Evolutionary conservation across 345 rosid species (phyloP), one percentile per base, ranked within the genome.

Genomic region (Dovyalis caffra): DNA sequence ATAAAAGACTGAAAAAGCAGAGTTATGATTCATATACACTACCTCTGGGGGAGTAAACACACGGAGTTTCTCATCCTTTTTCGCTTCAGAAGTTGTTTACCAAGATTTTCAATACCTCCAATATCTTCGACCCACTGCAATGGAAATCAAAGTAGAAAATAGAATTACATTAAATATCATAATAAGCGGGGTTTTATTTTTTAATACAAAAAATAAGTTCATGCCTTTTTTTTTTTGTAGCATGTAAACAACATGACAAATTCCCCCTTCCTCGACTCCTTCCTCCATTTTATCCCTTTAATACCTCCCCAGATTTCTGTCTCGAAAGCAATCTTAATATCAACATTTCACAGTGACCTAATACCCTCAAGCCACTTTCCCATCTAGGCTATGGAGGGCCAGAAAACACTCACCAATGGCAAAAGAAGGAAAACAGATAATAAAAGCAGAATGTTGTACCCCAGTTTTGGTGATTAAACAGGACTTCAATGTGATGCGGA

Each of bases 101-200:
- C 97, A 38, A 94, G 90, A 72, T 75, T 86, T 79, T 90, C 87
- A 64, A 87, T 76, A 61, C 98, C 98, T 66, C 97, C 98, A 65
- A 84, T 88, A 23, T 90, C 98, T 49, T 94, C 89, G 62, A 94
- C 79, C 96, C 97, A 94, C 98, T 92, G 80, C 69, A 61, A 81
- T 21, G 28, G 74, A 69, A 78, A 62, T 71, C 14, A 40, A 51
- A 26, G 75, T 61, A 64, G 72, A 70, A 7, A 3, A 25, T 29
- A 33, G 18, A 68, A 34, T 25, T 23, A 40, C 31, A 21, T 25
- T 47, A 16, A 20, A 47, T 16, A 16, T 47, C 6, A 16, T 47
- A 47, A 16, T 16, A 47, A 0, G 51, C 6, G 8, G 21, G 51
- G 53, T 49, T 49, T 18, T 16, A 49, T 18, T 49, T 49, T 20